Base-by-base conservation (phyloP, 2,329 filamentous ascomycete genomes). In the Chrysoporthe cubensis region DNA sequence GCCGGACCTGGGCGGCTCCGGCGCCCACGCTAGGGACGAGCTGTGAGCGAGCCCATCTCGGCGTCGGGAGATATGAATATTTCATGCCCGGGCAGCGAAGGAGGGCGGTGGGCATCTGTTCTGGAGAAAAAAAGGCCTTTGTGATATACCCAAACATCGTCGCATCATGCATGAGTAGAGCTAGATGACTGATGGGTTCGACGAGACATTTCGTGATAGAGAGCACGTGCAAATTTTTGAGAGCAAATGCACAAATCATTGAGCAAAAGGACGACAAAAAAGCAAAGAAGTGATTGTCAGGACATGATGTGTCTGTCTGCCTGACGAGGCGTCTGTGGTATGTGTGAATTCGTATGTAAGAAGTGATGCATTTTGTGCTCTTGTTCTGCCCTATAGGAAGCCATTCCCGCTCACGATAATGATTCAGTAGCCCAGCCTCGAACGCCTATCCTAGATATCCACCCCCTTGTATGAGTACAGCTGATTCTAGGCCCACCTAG, bases 1-100 rank as follows among this genome's bases (percentile, higher is more conserved):
- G 93, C 91, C 93, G 7, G 91, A 96, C 73, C 75, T 93, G 32
- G 73, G 71, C 37, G 73, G 73, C 56, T 73, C 73, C 52, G 26
- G 21, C 18, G 74, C 71, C 42, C 78, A 78, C 59, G 74, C 66
- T 26, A 79, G 76, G 71, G 84, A 87, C 72, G 85, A 87, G 78
- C 74, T 87, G 66, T 87, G 72, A 77, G 18, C 34, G 1, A 58
- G 13, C 18, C 13, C 16, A 13, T 56, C 14, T n/a, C 2, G 14
- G 26, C 1, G 40, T 34, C 18, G 6, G 16, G 54, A 9, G 8
- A 54, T 5, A 40, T 3, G 8, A 37, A 42, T 2, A 26, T 13
- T n/a, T 21, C 13, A 21, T 44, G 57, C 34, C 7, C 40, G 6
- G 14, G 32, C 5, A 16, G 18, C 37, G 8, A 13, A 26, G 21